phyloP scores from a whole-genome alignment of 164 flowering plant species.

The Santalum album region DNA sequence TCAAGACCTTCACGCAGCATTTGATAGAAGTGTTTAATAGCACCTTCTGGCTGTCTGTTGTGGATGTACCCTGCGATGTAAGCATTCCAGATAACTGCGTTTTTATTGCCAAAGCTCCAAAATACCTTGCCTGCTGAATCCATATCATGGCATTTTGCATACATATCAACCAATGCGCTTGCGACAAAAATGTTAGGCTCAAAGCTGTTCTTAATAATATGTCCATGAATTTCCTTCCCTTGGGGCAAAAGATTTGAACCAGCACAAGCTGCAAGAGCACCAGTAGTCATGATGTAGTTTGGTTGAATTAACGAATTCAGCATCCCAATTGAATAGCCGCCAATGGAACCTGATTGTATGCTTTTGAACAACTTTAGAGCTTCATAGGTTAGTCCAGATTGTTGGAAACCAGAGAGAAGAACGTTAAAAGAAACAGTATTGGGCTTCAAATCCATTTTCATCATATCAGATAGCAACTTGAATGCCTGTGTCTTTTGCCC shows the following conservation, averaged over 20 bases:
- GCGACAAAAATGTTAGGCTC: slow-evolving; percentile 25
- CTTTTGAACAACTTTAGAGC: slow-evolving; percentile 33
- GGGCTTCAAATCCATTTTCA: slow-evolving; percentile 27
- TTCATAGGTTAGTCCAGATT: slow-evolving; percentile 28
- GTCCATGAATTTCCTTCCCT: slow-evolving; percentile 44
- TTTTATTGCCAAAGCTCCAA: slow-evolving; percentile 23
- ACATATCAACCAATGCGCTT: slow-evolving; percentile 42
- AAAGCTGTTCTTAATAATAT: slow-evolving; percentile 20
- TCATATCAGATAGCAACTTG: slow-evolving; percentile 28
- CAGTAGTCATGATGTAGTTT: slow-evolving; percentile 21
- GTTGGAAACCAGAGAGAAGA: slow-evolving; percentile 45
- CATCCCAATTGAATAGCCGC: slow-evolving; percentile 5
- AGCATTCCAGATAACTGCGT: slow-evolving; percentile 35
- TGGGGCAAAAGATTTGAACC: slow-evolving; percentile 12
- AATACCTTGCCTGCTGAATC: slow-evolving; percentile 29
- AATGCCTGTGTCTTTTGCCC: slow-evolving; percentile 33
- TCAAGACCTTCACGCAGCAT: slow-evolving; percentile 28
- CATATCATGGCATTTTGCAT: slow-evolving; percentile 32
- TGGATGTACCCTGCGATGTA: slow-evolving; percentile 30
- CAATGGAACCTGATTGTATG: slow-evolving; percentile 24
- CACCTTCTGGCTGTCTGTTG: slow-evolving; percentile 23
- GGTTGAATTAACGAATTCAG: slow-evolving; percentile 14
- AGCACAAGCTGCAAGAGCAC: slow-evolving; percentile 49
- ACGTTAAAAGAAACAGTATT: slow-evolving; percentile 29
- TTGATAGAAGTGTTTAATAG: slow-evolving; percentile 16